Percentiles rank a stretch among this genome's conserved stretches.
phyloP scores from a whole-genome alignment of 2,329 filamentous ascomycete species.

The Aspergillus intermedius region DNA sequence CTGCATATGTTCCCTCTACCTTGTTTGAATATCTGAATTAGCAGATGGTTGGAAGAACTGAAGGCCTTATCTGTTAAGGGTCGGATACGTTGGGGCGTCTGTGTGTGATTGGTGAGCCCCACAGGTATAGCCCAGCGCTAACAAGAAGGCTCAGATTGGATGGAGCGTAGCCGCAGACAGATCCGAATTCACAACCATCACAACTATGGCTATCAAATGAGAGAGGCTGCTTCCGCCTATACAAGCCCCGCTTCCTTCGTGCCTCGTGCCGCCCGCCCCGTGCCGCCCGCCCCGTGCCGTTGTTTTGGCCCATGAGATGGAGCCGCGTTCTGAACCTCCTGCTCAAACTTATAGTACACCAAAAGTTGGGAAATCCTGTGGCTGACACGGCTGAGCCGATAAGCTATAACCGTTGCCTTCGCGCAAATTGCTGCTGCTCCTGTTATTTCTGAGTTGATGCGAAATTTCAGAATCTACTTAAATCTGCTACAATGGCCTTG shows the following conservation, averaged over 20 bases:
- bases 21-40: background rate
- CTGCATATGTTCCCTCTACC: background rate
- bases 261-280: background rate
- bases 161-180: background rate
- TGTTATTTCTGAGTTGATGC: background rate
- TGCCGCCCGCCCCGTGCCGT: background rate
- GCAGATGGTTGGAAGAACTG: background rate
- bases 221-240: background rate
- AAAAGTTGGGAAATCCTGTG: background rate
- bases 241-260: background rate
- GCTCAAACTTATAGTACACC: background rate
- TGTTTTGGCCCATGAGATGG: background rate
- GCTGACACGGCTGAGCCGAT: background rate
- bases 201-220: background rate
- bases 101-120: background rate
- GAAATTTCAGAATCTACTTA: background rate
- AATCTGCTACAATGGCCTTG: background rate
- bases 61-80: background rate
- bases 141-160: background rate
- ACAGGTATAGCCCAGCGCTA: background rate
- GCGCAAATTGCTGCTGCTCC: too few relatives aligned
- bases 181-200: background rate
- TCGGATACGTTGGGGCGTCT: background rate
- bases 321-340: background rate
- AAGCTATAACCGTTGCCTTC: background rate